Evolutionary conservation across 1,284 basidiomycete genomes (phyloP).

Genomic region (Xerocomus amazonicus): DNA sequence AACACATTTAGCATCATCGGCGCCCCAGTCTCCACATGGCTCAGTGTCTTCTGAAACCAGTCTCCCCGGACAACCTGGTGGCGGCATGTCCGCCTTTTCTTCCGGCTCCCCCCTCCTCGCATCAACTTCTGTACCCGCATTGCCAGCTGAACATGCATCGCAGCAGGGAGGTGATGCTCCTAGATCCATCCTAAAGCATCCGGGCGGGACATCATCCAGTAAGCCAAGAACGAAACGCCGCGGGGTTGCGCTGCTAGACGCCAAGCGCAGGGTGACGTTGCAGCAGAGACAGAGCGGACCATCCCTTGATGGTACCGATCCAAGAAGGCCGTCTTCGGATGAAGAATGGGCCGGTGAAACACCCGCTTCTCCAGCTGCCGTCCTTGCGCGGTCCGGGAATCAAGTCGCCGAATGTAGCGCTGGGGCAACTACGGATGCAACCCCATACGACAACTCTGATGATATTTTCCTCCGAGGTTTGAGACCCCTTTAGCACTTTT

Average conservation of each 20-base stretch:
- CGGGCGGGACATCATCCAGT: constrained; percentile 5
- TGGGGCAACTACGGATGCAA: constrained; percentile 43
- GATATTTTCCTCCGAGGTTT: constrained; percentile 64
- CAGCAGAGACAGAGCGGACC: background rate
- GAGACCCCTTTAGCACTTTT: constrained; percentile 8
- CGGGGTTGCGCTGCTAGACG: constrained; percentile 17
- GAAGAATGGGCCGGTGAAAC: constrained; percentile 25
- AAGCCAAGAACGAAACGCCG: constrained; percentile 11
- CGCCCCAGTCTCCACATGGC: constrained; percentile 7
- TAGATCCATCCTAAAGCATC: constrained; percentile 26
- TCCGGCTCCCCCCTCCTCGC: constrained; percentile 25
- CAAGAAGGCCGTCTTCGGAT: constrained; percentile 25
- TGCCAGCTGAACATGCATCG: constrained; percentile 6
- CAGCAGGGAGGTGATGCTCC: constrained; percentile 12
- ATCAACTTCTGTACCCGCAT: constrained; percentile 8
- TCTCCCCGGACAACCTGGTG: constrained; percentile 16
- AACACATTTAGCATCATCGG: constrained; percentile 14
- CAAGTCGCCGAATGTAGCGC: constrained; percentile 60
- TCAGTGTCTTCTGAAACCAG: constrained; percentile 7
- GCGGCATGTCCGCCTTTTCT: constrained; percentile 16
- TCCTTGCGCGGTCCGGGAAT: constrained; percentile 51
- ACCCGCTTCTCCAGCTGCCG: constrained; percentile 54
- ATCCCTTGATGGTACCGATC: background rate
- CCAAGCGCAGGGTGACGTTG: constrained; percentile 9
- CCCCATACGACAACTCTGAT: constrained; percentile 32